Conservation (phyloP, 75 land plant species). For the Sequoiadendron giganteum region DNA sequence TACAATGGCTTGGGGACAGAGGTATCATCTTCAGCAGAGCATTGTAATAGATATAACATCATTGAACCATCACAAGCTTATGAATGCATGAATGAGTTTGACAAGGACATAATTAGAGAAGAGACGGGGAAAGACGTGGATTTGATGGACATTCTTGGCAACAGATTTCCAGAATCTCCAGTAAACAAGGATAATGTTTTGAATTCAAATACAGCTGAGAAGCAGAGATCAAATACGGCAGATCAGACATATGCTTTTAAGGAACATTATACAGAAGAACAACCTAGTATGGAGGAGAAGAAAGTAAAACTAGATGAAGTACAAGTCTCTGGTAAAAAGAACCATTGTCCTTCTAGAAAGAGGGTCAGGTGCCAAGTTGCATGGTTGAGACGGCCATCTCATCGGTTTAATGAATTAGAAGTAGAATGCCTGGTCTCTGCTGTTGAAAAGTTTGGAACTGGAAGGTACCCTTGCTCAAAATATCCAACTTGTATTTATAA, state of each 20-base stretch:
- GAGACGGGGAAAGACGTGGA: neutral
- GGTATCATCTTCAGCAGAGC: neutral
- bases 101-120: neutral
- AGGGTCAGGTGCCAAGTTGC: neutral
- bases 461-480: neutral
- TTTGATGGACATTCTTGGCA: neutral
- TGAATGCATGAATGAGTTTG: neutral
- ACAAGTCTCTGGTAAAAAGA: neutral
- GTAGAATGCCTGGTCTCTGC: conserved; percentile 7
- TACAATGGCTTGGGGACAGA: neutral
- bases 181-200: neutral
- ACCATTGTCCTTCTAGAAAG: neutral
- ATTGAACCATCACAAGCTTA: neutral
- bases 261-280: neutral
- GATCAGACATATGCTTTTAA: neutral
- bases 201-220: neutral
- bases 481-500: neutral
- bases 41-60: neutral
- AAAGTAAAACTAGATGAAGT: neutral
- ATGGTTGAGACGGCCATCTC: neutral
- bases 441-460: conserved; percentile 13
- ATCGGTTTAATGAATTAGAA: conserved; percentile 6
- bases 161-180: neutral
- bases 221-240: neutral
- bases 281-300: neutral